Conservation (phyloP, 148 eudicot species). For the Cornus controversa region DNA sequence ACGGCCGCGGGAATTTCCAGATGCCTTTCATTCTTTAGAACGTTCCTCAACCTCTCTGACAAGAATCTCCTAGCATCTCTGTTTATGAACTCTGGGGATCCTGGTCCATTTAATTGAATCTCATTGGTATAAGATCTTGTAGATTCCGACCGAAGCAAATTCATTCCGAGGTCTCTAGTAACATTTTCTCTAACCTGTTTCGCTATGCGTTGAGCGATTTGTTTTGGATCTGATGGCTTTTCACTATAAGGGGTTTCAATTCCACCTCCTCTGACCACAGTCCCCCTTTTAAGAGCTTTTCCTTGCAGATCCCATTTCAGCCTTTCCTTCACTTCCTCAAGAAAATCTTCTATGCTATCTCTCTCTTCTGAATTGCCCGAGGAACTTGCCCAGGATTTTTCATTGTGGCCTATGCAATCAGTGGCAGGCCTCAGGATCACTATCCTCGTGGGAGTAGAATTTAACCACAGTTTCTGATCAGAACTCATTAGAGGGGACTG, state of each 20-base stretch:
- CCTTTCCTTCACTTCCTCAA: slow-evolving; percentile 92
- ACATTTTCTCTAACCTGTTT: slow-evolving; percentile 52
- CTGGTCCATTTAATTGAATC: slow-evolving; percentile 41
- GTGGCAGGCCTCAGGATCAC: slow-evolving; percentile 89
- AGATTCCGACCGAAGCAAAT: slow-evolving; percentile 70
- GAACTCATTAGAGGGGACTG: slow-evolving; percentile 27
- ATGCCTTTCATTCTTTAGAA: slow-evolving; percentile 47
- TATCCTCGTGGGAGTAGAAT: slow-evolving; percentile 61
- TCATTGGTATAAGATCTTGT: slow-evolving; percentile 74
- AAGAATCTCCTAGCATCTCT: slow-evolving; percentile 53
- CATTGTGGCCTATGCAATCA: slow-evolving; percentile 48
- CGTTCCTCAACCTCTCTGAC: slow-evolving; percentile 66
- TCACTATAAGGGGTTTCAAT: slow-evolving; percentile 83
- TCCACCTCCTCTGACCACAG: slow-evolving; percentile 76
- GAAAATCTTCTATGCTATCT: slow-evolving; percentile 84
- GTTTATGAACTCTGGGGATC: slow-evolving; percentile 62
- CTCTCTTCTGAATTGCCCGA: slow-evolving; percentile 69
- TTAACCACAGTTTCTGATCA: slow-evolving; percentile 25
- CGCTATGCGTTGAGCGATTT: slow-evolving; percentile 58
- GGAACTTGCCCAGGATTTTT: slow-evolving; percentile 74
- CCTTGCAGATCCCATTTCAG: slow-evolving; percentile 68
- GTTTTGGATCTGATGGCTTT: slow-evolving; percentile 54
- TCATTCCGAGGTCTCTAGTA: slow-evolving; percentile 46
- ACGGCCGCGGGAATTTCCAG: slow-evolving; percentile 24
- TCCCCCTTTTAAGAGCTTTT: slow-evolving; percentile 38